phyloP scores from a whole-genome alignment of 768 basidiomycete genomes.

The Hysterangium stoloniferum region DNA sequence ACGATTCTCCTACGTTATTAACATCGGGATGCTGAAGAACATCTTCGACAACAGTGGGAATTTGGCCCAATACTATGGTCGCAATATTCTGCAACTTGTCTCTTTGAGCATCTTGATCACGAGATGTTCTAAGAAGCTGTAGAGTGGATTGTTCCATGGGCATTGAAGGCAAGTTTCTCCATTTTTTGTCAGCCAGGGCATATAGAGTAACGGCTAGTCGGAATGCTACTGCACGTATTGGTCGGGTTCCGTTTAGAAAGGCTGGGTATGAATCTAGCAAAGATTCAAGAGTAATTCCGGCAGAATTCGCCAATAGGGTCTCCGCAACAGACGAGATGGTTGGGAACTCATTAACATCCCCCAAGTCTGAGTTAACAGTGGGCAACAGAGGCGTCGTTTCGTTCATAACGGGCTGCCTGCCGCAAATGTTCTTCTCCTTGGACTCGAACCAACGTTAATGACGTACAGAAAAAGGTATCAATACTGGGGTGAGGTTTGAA shows the following conservation, averaged over 20 bases:
- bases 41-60: background rate
- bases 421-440: too few species aligned
- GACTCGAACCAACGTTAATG: too few species aligned
- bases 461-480: too few species aligned
- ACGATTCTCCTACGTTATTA: background rate
- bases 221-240: constrained; percentile 3
- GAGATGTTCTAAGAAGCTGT: background rate
- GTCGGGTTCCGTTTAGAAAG: background rate
- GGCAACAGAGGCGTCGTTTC: background rate
- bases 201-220: constrained; percentile 4
- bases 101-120: background rate
- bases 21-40: background rate
- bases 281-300: background rate
- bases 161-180: background rate
- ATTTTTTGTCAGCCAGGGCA: background rate
- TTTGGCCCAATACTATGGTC: background rate
- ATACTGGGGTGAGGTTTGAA: too few species aligned
- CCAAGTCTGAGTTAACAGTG: background rate
- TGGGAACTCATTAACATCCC: background rate
- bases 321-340: background rate
- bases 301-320: background rate
- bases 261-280: background rate
- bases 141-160: background rate
- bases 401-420: background rate
- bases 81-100: background rate